phyloP scores from a whole-genome alignment of 2,329 filamentous ascomycete species.

The Botrytis galanthina region DNA sequence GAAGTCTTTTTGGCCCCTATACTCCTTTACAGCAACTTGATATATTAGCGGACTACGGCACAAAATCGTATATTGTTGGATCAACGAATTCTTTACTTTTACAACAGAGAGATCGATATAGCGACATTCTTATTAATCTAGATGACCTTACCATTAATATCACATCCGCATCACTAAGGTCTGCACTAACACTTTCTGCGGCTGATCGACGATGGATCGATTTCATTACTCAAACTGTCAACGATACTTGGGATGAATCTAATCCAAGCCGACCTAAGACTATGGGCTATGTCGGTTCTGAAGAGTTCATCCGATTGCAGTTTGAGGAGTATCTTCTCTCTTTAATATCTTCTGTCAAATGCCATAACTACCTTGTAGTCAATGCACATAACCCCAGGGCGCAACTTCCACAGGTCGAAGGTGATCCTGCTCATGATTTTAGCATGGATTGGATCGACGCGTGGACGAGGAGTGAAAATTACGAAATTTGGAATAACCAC shows the following conservation, averaged over 20 bases:
- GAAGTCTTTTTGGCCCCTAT: constrained; percentile 93
- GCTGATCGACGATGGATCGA: constrained; percentile 96
- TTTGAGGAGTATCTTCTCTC: constrained; percentile 96
- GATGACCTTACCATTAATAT: constrained; percentile 86
- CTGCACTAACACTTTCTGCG: constrained; percentile 73
- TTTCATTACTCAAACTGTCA: constrained; percentile 86
- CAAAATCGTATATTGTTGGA: constrained; percentile 95
- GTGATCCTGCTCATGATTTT: constrained; percentile 83
- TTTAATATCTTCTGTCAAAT: constrained; percentile 84
- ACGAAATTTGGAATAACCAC: constrained; percentile 77
- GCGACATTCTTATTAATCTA: constrained; percentile 93
- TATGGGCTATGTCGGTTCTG: constrained; percentile 90
- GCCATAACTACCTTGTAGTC: constrained; percentile 65
- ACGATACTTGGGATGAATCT: constrained; percentile 93
- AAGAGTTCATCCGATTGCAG: constrained; percentile 95
- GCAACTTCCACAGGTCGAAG: constrained; percentile 66
- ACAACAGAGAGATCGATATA: constrained; percentile 93
- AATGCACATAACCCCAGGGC: constrained; percentile 57
- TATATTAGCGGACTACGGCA: constrained; percentile 86
- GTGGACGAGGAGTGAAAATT: constrained; percentile 88
- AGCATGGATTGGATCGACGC: constrained; percentile 79
- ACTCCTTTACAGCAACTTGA: constrained; percentile 95
- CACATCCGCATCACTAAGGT: constrained; percentile 72
- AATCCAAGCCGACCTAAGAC: constrained; percentile 90
- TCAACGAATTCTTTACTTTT: constrained; percentile 93